A percentile compares a stretch with the other conserved stretches of the same genome.
Conservation (phyloP, 768 basidiomycete species). For the Boletus rubescentipes region DNA sequence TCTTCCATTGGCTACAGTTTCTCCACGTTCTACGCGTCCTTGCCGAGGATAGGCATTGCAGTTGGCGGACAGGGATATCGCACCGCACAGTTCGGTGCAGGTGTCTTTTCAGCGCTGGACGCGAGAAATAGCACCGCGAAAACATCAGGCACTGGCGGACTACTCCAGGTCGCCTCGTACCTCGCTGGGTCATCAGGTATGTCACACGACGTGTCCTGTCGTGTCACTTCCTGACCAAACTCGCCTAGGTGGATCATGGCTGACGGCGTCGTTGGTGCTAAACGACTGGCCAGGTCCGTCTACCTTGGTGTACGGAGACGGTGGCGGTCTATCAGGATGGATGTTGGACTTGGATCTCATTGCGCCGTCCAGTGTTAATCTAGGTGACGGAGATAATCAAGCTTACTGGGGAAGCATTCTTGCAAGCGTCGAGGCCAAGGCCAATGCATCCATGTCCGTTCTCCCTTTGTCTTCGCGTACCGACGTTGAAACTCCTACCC, state of each 20-base stretch:
- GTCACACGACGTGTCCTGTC: slow-evolving; percentile 3
- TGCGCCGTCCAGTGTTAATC: slow-evolving; percentile 50
- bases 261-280: slow-evolving; percentile 59
- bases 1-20: slow-evolving; percentile 53
- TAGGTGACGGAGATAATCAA: slow-evolving; percentile 47
- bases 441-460: slow-evolving; percentile 51
- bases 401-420: slow-evolving; percentile 54
- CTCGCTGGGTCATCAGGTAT: slow-evolving; percentile 64
- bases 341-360: slow-evolving; percentile 55
- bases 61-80: slow-evolving; percentile 72
- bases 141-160: slow-evolving; percentile 59
- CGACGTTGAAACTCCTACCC: neutral
- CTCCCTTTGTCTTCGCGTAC: neutral
- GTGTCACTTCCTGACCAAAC: neutral
- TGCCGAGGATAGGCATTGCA: slow-evolving; percentile 60
- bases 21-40: slow-evolving; percentile 37
- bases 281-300: slow-evolving; percentile 61
- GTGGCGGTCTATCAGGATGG: slow-evolving; percentile 49
- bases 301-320: slow-evolving; percentile 61
- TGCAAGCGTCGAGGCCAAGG: slow-evolving; percentile 56
- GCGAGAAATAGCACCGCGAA: slow-evolving; percentile 58
- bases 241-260: slow-evolving; percentile 61
- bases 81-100: slow-evolving; percentile 66
- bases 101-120: slow-evolving; percentile 57
- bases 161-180: slow-evolving; percentile 72